phyloP scores from a whole-genome alignment of 345 rosid genomes.

The Fremontodendron californicum region DNA sequence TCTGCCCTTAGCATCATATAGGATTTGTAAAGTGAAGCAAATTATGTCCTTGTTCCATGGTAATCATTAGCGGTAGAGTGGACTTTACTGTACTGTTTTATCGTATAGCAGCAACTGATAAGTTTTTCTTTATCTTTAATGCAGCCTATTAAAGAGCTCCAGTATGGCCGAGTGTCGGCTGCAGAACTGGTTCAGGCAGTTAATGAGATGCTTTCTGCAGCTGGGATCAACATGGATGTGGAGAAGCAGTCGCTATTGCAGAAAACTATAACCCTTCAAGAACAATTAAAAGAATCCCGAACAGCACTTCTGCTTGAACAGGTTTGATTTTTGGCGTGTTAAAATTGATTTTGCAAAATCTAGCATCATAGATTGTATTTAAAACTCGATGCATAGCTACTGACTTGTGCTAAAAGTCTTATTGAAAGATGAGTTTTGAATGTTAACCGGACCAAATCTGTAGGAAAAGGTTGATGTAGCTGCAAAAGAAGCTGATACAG shows the following conservation, averaged over 20 bases:
- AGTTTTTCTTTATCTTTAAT: constrained; percentile 17
- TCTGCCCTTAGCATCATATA: background rate
- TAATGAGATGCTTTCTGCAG: constrained; percentile 90
- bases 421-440: background rate
- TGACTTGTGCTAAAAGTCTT: background rate
- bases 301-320: constrained; percentile 79
- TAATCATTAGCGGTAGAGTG: background rate
- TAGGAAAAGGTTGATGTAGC: constrained; percentile 77
- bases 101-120: background rate
- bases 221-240: constrained; percentile 73
- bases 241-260: constrained; percentile 79
- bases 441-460: constrained; percentile 13
- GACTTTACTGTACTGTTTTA: background rate
- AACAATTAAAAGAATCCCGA: constrained; percentile 69
- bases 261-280: constrained; percentile 68
- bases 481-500: constrained; percentile 72
- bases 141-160: constrained; percentile 55
- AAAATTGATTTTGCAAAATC: background rate
- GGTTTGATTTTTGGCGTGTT: constrained; percentile 36
- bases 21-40: background rate
- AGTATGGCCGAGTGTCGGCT: constrained; percentile 76
- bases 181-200: constrained; percentile 84
- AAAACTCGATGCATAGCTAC: background rate
- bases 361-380: background rate
- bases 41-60: background rate